Conservation (phyloP, 345 rosid genomes). For the Gossypioides kirkii region DNA sequence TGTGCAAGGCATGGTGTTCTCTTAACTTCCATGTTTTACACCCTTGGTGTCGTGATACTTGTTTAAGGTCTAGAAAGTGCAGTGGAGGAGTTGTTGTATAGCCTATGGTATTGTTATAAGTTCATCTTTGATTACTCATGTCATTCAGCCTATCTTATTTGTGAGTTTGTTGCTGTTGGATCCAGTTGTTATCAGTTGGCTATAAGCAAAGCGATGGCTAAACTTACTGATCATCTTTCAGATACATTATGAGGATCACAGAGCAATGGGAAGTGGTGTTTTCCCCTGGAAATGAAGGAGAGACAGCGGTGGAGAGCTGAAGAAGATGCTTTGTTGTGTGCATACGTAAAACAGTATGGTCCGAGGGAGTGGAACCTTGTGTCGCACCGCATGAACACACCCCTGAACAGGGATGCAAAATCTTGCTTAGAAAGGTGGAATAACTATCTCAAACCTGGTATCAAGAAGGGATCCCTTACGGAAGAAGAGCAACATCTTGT, state of each 20-base stretch:
- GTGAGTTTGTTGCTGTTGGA: background rate
- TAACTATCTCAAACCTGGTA: slow-evolving; percentile 96
- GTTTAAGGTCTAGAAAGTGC: background rate
- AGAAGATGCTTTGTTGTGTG: slow-evolving; percentile 81
- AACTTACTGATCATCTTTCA: slow-evolving; percentile 13
- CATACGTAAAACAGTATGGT: slow-evolving; percentile 91
- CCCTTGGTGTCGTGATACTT: background rate
- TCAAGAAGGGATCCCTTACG: slow-evolving; percentile 89
- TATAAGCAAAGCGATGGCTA: background rate
- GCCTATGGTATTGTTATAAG: background rate
- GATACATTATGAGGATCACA: slow-evolving; percentile 47
- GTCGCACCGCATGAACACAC: slow-evolving; percentile 83
- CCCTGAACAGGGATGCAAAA: slow-evolving; percentile 83
- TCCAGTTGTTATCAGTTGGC: background rate
- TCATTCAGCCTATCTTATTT: background rate
- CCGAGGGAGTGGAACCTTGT: slow-evolving; percentile 96
- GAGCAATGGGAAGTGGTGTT: slow-evolving; percentile 59
- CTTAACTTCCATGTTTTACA: background rate
- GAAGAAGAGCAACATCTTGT: slow-evolving; percentile 94
- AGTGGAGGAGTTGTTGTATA: background rate
- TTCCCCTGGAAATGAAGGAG: slow-evolving; percentile 88
- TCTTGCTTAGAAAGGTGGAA: slow-evolving; percentile 97
- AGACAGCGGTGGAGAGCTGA: slow-evolving; percentile 99
- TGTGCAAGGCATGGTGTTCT: background rate
- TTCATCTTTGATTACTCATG: background rate